Conservation (phyloP, 2,329 filamentous ascomycete genomes). For the Trichothecium roseum region DNA sequence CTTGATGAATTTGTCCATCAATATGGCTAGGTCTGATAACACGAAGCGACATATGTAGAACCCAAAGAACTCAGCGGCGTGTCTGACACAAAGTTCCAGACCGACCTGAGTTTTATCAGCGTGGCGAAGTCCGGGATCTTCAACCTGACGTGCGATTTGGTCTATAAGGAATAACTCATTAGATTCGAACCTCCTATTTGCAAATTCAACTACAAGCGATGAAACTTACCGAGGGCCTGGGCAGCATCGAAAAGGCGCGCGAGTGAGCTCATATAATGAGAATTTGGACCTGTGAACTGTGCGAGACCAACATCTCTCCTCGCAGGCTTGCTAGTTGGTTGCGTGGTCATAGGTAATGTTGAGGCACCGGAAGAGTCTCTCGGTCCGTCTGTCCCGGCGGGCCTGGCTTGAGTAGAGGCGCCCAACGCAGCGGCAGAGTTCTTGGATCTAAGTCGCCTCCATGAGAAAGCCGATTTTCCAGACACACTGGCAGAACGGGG, state of each 20-base stretch:
- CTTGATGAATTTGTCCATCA: conserved; percentile 97
- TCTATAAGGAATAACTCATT: conserved; percentile 40
- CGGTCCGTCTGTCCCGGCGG: conserved; percentile 11
- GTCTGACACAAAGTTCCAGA: conserved; percentile 82
- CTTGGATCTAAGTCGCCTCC: conserved; percentile 84
- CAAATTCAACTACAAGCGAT: not conserved
- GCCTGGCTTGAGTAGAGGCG: conserved; percentile 27
- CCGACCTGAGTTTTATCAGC: conserved; percentile 92
- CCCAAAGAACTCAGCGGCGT: conserved; percentile 94
- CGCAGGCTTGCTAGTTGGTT: conserved; percentile 54
- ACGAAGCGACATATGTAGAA: conserved; percentile 96
- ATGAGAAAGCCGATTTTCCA: conserved; percentile 70
- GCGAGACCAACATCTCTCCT: conserved; percentile 61
- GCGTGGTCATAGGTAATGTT: conserved; percentile 66
- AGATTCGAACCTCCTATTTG: conserved; percentile 9
- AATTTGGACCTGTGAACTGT: conserved; percentile 73
- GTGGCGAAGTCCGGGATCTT: conserved; percentile 85
- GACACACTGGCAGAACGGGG: conserved; percentile 51
- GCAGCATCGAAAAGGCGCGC: conserved; percentile 87
- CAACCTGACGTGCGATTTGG: conserved; percentile 91
- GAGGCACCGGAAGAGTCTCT: conserved; percentile 44
- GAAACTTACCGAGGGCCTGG: conserved; percentile 74
- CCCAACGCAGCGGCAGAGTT: conserved; percentile 59
- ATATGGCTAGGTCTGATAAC: conserved; percentile 68
- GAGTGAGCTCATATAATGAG: conserved; percentile 82